phyloP scores from a whole-genome alignment of 306 rosid species.

The Ziziphus jujuba region DNA sequence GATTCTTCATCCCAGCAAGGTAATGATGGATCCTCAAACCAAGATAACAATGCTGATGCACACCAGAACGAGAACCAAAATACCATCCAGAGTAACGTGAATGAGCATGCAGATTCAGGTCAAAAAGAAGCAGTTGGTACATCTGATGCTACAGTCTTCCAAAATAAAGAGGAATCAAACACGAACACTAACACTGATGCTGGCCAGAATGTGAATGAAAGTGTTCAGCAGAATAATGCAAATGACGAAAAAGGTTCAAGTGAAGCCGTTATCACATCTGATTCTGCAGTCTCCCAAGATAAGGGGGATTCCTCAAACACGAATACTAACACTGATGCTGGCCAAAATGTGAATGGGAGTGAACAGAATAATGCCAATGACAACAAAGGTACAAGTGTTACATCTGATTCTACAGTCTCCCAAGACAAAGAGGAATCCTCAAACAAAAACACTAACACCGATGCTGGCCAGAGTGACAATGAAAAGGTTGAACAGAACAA shows the following conservation, averaged over 20 bases:
- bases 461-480: slow-evolving; percentile 17
- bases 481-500: slow-evolving; percentile 37
- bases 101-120: slow-evolving; percentile 31
- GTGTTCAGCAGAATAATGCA: slow-evolving; percentile 33
- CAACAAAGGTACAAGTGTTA: slow-evolving; percentile 27
- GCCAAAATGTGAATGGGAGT: slow-evolving; percentile 37
- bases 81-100: slow-evolving; percentile 35
- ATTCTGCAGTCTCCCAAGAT: slow-evolving; percentile 21
- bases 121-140: slow-evolving; percentile 44
- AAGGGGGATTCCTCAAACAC: slow-evolving; percentile 29
- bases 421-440: slow-evolving; percentile 30
- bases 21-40: slow-evolving; percentile 43
- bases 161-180: slow-evolving; percentile 22
- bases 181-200: slow-evolving; percentile 35
- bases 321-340: slow-evolving; percentile 31
- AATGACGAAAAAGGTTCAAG: slow-evolving; percentile 27
- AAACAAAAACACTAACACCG: slow-evolving; percentile 16
- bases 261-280: slow-evolving; percentile 12
- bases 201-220: slow-evolving; percentile 37
- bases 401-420: slow-evolving; percentile 31
- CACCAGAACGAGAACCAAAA: slow-evolving; percentile 36
- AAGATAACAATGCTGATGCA: slow-evolving; percentile 33
- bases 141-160: slow-evolving; percentile 19
- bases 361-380: slow-evolving; percentile 29
- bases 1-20: slow-evolving; percentile 48